These are phyloP conservation scores for Polysphondylium violaceum DNA, from an alignment of 78 protist genomes.

Conservation along the genomic window DNA sequence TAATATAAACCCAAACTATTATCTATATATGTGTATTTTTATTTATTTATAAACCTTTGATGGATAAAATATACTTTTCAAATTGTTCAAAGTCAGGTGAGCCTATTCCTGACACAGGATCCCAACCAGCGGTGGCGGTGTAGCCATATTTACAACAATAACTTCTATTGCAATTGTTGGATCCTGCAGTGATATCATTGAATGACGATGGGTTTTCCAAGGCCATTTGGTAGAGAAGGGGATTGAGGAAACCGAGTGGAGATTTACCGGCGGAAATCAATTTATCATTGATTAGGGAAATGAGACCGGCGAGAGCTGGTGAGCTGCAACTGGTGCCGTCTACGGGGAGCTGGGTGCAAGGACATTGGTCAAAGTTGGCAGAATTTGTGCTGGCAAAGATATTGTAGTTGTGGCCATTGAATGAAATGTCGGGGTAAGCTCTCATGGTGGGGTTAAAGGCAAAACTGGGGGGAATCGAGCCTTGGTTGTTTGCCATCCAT, in stretches of 20 bases:
- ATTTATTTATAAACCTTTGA: too few species aligned
- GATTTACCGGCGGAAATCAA: constrained; percentile 26
- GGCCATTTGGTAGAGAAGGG: constrained; percentile 66
- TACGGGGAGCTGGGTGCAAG: constrained; percentile 11
- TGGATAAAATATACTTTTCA: neutral
- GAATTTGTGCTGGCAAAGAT: constrained; percentile 1
- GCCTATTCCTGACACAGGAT: constrained; percentile 41
- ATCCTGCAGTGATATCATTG: constrained; percentile 76
- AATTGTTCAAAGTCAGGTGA: neutral
- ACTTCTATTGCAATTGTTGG: constrained; percentile 33
- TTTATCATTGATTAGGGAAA: constrained; percentile 70
- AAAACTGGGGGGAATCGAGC: neutral
- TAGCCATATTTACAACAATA: constrained; percentile 52
- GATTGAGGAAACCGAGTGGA: constrained; percentile 90
- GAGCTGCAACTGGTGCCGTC: constrained; percentile 84
- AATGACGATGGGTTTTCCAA: constrained; percentile 23
- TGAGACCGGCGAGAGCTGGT: constrained; percentile 78
- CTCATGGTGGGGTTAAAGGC: constrained; percentile 24
- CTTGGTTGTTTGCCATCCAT: neutral
- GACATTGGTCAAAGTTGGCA: neutral
- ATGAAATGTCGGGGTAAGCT: constrained; percentile 65
- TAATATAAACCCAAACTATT: too few species aligned
- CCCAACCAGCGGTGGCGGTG: constrained; percentile 78
- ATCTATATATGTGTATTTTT: too few species aligned
- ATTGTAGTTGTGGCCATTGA: constrained; percentile 42